Evolutionary conservation across 116 monocot species (phyloP).

Genomic region (Phalaenopsis hybrid): DNA sequence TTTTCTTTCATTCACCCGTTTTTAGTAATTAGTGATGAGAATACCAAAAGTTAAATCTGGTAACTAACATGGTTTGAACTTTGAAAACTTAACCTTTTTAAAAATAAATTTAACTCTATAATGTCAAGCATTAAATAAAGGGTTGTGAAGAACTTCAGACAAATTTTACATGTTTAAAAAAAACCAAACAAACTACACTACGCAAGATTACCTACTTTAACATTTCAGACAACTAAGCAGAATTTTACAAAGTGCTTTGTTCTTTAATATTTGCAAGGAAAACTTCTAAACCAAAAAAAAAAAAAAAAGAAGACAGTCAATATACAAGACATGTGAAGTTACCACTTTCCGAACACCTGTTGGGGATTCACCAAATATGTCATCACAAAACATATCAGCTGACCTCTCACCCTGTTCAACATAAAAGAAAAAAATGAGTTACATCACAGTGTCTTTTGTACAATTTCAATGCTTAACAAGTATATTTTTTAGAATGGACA

Average conservation of each 20-base stretch:
- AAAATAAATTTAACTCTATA: not conserved
- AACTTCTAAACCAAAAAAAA: not conserved
- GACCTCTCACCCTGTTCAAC: constrained; percentile 77
- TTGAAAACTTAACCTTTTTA: not conserved
- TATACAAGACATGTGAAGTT: constrained; percentile 14
- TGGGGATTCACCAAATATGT: constrained; percentile 97
- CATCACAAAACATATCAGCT: constrained; percentile 94
- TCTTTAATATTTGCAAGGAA: not conserved
- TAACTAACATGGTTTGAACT: not conserved
- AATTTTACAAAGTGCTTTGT: not conserved
- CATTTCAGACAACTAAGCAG: not conserved
- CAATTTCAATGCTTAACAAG: not conserved
- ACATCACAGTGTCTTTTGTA: not conserved
- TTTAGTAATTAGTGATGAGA: not conserved
- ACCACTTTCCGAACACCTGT: constrained; percentile 65
- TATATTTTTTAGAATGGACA: not conserved
- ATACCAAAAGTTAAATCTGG: not conserved
- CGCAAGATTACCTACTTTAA: not conserved
- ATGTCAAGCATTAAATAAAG: not conserved
- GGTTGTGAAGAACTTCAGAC: not conserved
- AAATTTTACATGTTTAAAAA: not conserved
- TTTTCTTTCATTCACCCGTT: not conserved
- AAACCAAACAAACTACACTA: not conserved
- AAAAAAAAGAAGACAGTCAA: no score
- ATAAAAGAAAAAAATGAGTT: not conserved